Evolutionary conservation across 2,329 filamentous ascomycete species (phyloP), one percentile per base, ranked within the genome.

Genomic region (Westerdykella aurantiaca): DNA sequence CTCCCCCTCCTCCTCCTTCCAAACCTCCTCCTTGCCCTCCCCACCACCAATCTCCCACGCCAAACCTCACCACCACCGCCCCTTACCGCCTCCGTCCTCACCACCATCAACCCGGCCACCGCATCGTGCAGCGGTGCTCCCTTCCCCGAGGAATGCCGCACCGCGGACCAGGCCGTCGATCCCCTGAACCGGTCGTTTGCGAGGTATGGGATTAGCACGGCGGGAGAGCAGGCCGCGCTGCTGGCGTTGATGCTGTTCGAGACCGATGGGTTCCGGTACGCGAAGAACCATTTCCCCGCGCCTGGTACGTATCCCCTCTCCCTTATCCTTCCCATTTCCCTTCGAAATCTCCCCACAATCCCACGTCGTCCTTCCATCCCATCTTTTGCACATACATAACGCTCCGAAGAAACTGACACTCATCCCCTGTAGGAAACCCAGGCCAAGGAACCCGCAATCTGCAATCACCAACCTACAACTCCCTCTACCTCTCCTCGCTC

Each of bases 361-460:
- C 12, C 12, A 7, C 12, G 31, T 14, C n/a, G 12, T 33, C 31
- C 31, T 33, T 33, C 31, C 31, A 21, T 33, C 29, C 29, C 9
- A 9, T 31, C 29, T n/a, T 9, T n/a, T 31, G 6, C 6, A 21
- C 3, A 21, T 21, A 21, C 18, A 21, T 21, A 21, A 21, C 7
- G 31, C 5, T 3, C 12, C 6, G 31, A 7, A 14, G 14, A 33
- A 3, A 14, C 31, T 33, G 14, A 33, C 31, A 33, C 6, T 6
- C 4, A 13, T 14, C 12, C 31, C 18, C 18, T 21, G 18, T 21
- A 33, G 77, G 74, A n/a, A 59, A 69, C 0, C 74, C 82, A 0
- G 86, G 86, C 7, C 84, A 90, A 63, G 86, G 86, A 18, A 89
- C 86, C 0, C 69, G 79, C 4, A 82, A 81, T 59, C 85, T 85